Conservation (phyloP, 129 eudicot genomes). For the Escallonia rubra region DNA sequence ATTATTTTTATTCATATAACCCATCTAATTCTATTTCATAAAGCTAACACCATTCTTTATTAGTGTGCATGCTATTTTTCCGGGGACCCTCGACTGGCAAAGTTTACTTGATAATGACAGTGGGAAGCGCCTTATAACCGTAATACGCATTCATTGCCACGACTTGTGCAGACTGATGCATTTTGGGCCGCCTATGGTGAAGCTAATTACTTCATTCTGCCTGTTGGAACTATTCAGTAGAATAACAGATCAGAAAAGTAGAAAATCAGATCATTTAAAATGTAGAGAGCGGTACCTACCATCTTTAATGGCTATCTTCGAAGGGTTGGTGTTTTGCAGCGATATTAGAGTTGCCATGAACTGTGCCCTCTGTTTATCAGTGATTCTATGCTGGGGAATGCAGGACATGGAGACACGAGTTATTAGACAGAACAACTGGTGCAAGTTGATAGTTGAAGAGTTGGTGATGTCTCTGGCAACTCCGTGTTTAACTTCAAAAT, state of each 20-base stretch:
- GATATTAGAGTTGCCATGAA: constrained; percentile 55
- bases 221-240: constrained; percentile 49
- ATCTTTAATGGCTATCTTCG: constrained; percentile 54
- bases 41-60: constrained; percentile 14
- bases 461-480: constrained; percentile 62
- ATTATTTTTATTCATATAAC: neutral
- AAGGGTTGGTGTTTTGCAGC: constrained; percentile 50
- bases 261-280: constrained; percentile 25
- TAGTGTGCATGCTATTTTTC: constrained; percentile 60
- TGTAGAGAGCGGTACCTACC: constrained; percentile 33
- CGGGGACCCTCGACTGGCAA: constrained; percentile 49
- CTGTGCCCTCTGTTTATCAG: constrained; percentile 63
- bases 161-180: constrained; percentile 75
- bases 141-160: constrained; percentile 62
- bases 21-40: constrained; percentile 1
- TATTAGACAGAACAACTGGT: constrained; percentile 43
- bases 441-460: constrained; percentile 72
- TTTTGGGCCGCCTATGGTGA: constrained; percentile 70
- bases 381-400: constrained; percentile 52
- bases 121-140: constrained; percentile 32
- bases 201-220: constrained; percentile 70
- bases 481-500: constrained; percentile 54
- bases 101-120: constrained; percentile 27
- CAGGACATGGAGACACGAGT: constrained; percentile 15
- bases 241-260: constrained; percentile 39